These are phyloP conservation scores for Phytophthora sansomeana DNA, from an alignment of 352 stramenopile genomes.

Conservation along the genomic window DNA sequence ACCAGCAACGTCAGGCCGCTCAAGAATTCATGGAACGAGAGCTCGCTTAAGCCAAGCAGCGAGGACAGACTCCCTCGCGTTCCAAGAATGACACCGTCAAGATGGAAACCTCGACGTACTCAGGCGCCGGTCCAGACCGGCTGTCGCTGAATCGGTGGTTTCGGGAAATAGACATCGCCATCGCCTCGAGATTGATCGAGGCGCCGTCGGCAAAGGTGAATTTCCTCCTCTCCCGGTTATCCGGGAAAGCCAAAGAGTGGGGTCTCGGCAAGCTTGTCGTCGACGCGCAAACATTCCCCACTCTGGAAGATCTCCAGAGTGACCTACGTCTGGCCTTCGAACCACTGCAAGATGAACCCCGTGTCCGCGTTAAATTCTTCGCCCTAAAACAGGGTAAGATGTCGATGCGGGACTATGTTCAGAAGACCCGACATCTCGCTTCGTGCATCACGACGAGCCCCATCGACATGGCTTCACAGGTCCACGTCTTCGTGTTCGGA, in stretches of 20 bases:
- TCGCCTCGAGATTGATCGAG: too few species aligned
- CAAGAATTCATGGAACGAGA: not conserved
- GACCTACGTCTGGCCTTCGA: constrained; percentile 20
- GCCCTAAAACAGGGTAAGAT: constrained; percentile 23
- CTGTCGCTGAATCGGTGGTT: too few species aligned
- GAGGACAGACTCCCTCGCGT: not conserved
- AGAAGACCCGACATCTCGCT: constrained; percentile 4
- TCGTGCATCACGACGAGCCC: constrained; percentile 9
- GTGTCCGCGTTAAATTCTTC: constrained; percentile 22
- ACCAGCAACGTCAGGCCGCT: too few species aligned
- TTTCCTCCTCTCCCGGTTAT: too few species aligned
- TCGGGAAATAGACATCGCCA: too few species aligned
- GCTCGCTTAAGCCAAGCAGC: not conserved
- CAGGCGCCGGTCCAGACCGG: too few species aligned
- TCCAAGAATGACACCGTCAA: not conserved
- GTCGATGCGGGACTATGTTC: constrained; percentile 12
- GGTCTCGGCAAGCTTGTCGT: too few species aligned
- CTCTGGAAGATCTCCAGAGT: too few species aligned
- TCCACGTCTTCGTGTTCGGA: constrained; percentile 25
- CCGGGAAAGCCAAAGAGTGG: not conserved
- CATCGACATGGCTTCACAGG: constrained; percentile 16
- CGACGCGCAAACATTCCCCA: too few species aligned
- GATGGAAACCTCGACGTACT: not conserved
- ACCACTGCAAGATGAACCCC: too few species aligned
- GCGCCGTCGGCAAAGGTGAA: too few species aligned